Conservation (phyloP, 2,329 filamentous ascomycete species). For the Chaetothyriales sp. region DNA sequence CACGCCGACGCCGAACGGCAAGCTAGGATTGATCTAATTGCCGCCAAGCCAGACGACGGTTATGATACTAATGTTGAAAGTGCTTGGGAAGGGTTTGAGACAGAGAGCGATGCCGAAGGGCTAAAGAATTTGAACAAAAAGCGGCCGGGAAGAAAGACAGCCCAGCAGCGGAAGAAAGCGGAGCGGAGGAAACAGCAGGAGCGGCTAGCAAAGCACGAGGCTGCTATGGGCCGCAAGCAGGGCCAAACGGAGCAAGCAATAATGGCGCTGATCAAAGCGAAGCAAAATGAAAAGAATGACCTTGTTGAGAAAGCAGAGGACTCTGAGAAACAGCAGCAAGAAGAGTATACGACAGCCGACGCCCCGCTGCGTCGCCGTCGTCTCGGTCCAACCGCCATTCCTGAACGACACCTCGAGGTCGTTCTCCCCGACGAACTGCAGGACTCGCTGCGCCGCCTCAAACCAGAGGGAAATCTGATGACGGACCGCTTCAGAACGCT, state of each 20-base stretch:
- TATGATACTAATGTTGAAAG: constrained; percentile 74
- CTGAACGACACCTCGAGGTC: constrained; percentile 67
- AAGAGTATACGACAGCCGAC: constrained; percentile 2
- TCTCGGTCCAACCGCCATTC: constrained; percentile 31
- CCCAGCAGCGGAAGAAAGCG: constrained; percentile 71
- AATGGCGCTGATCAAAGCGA: constrained; percentile 25
- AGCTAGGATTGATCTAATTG: constrained; percentile 59
- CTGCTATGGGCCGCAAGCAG: constrained; percentile 57
- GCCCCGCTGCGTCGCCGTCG: constrained; percentile 9
- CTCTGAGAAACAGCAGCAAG: constrained; percentile 25
- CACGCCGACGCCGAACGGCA: constrained; percentile 38
- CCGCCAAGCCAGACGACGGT: constrained; percentile 61
- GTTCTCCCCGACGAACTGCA: constrained; percentile 72
- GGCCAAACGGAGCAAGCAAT: constrained; percentile 54
- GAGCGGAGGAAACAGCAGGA: constrained; percentile 83
- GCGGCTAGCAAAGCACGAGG: constrained; percentile 59
- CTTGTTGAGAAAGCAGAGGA: constrained; percentile 23
- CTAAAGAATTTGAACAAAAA: constrained; percentile 52
- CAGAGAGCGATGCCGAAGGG: constrained; percentile 56
- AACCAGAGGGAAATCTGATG: constrained; percentile 89
- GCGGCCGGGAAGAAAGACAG: constrained; percentile 71
- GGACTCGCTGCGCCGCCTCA: constrained; percentile 65
- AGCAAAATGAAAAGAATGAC: constrained; percentile 40
- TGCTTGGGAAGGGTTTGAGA: constrained; percentile 82
- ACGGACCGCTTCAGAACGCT: constrained; percentile 85